phyloP scores from a whole-genome alignment of 2,329 filamentous ascomycete species.

The Trichophyton simii region DNA sequence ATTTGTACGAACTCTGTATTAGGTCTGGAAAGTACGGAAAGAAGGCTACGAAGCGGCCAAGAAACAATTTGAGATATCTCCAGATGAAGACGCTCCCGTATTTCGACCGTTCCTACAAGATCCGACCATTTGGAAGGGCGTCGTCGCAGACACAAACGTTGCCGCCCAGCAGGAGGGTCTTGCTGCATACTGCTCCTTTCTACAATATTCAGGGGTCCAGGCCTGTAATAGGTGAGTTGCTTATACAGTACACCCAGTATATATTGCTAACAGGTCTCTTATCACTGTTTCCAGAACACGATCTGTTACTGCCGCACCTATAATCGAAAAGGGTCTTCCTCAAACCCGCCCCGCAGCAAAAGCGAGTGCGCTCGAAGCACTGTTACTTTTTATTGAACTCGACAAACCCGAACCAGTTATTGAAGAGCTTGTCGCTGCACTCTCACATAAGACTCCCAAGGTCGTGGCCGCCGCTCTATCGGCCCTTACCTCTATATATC shows the following conservation, averaged over 20 bases:
- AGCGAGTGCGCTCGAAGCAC: constrained; percentile 68
- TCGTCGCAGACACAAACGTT: constrained; percentile 88
- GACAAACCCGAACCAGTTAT: constrained; percentile 76
- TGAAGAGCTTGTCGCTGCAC: constrained; percentile 72
- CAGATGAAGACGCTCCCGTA: constrained; percentile 71
- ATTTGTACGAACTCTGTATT: constrained; percentile 5
- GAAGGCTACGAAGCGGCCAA: constrained; percentile 84
- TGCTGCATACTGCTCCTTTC: constrained; percentile 73
- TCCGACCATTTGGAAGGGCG: constrained; percentile 76
- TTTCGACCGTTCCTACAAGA: constrained; percentile 84
- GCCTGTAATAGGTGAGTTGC: constrained; percentile 52
- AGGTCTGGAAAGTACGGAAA: constrained; percentile 96
- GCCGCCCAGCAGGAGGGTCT: constrained; percentile 92
- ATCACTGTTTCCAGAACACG: constrained; percentile 48
- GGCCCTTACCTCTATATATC: constrained; percentile 70
- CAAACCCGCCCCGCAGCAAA: constrained; percentile 85
- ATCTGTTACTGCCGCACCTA: constrained; percentile 57
- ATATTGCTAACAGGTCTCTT: not conserved
- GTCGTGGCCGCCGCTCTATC: constrained; percentile 63
- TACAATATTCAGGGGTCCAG: constrained; percentile 77
- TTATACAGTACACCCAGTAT: not conserved
- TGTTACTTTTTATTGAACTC: constrained; percentile 80
- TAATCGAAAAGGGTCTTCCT: constrained; percentile 82
- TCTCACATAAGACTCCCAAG: constrained; percentile 85
- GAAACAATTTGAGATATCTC: constrained; percentile 71